Evolutionary conservation across 2,329 filamentous ascomycete genomes (phyloP), one percentile per base, ranked within the genome.

Genomic region (Lachnellula occidentalis): DNA sequence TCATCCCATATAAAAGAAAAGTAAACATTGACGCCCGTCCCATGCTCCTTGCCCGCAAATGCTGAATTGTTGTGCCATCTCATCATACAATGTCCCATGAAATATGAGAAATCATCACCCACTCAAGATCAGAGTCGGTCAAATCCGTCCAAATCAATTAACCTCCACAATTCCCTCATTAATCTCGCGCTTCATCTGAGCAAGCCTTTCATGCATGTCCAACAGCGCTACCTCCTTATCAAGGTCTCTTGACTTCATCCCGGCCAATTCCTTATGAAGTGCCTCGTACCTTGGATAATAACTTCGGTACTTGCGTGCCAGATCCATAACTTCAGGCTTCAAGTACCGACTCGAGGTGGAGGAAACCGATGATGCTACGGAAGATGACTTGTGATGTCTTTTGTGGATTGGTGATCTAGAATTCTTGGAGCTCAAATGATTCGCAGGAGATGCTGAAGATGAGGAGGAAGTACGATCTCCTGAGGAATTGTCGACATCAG

Each of bases 161-260:
- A 53, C 55, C 45, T 66, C 60, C 1, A 62, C 51, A 37, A 64
- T 64, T 1, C 60, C 62, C 2, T 54, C 60, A 34, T 58, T 48
- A 45, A 86, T 85, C 55, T 82, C 75, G 59, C 67, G 72, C 73
- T 86, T 86, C 76, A 85, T 77, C n/a, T 61, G 60, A 59, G 76
- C 72, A 47, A 86, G 69, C 34, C 76, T 72, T 27, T 74, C 70
- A 53, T 79, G 77, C 80, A 85, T 80, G 14, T 78, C 74, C 31
- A 78, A 62, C 45, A 86, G 66, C 47, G 78, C 67, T 5, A 71
- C 70, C 50, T 85, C 67, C 64, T 80, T 77, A 54, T 76, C 71
- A 0, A 76, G 74, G 3, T 82, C 80, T 49, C 81, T 73, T 37
- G 74, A 53, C 31, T 36, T 41, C 59, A 79, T 63, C 5, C 68